Conservation (phyloP, 2,329 filamentous ascomycete genomes). For the Stylonectria norvegica region DNA sequence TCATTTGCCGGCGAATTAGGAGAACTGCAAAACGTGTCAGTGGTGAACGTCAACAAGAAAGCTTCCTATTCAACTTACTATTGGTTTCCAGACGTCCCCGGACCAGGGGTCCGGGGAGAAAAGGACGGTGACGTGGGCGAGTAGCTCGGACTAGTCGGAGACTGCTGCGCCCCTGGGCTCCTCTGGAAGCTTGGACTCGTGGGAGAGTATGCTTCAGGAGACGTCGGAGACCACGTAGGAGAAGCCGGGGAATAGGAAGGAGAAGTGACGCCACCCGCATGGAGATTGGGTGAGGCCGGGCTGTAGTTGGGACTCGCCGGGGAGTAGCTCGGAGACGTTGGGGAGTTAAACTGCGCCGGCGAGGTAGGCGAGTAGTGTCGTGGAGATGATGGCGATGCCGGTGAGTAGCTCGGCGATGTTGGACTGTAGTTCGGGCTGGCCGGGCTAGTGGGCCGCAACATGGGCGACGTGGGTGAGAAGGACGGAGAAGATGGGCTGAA, state of each 20-base stretch:
- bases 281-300: constrained; percentile 60
- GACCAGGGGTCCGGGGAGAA: constrained; percentile 45
- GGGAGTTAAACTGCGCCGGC: constrained; percentile 68
- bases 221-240: constrained; percentile 76
- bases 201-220: constrained; percentile 60
- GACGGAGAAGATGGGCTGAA: constrained; percentile 63
- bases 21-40: constrained; percentile 39
- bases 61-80: constrained; percentile 29
- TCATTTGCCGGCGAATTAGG: constrained; percentile 42
- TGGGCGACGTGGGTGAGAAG: constrained; percentile 61
- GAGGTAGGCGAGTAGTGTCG: constrained; percentile 67
- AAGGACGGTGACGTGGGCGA: constrained; percentile 58
- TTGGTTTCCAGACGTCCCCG: constrained; percentile 42
- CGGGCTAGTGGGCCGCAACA: constrained; percentile 52
- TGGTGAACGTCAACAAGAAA: neutral
- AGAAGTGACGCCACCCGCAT: constrained; percentile 45
- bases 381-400: constrained; percentile 55
- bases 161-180: constrained; percentile 52
- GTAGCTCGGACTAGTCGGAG: constrained; percentile 67
- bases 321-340: constrained; percentile 70
- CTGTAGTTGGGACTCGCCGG: constrained; percentile 70
- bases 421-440: constrained; percentile 62
- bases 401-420: constrained; percentile 63
- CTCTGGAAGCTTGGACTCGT: constrained; percentile 60
- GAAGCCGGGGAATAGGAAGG: constrained; percentile 68